Evolutionary conservation across 139 green algal genomes (phyloP), one percentile per base, ranked within the genome.

Genomic region (Micractinium sp.): DNA sequence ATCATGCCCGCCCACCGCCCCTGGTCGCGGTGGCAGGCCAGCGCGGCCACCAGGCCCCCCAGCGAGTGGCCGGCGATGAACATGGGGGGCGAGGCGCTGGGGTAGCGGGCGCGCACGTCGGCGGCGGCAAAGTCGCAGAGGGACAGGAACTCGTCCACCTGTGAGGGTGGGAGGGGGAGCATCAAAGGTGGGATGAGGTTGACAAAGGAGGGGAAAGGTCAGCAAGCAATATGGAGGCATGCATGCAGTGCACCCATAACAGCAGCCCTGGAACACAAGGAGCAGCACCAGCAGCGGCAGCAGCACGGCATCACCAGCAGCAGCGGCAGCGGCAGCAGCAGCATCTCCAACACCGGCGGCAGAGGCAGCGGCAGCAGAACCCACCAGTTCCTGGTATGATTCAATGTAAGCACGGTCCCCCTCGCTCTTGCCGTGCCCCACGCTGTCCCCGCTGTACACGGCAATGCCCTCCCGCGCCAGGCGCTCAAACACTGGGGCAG

Each of bases 11-110:
- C 81, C 92, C 94, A 95, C 29, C 61, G 56, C 3, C 31, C 33
- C 82, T 94, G 93, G 33, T 93, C 87, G 19, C 85, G 87, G 73
- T 95, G 90, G 56, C 78, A 88, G 33, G 35, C 47, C 67, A 90
- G 56, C 18, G 84, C 71, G 14, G 91, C 92, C 14, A 97, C 92
- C 25, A 98, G 89, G 25, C 93, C 95, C n/a, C 95, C 95, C 89
- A 97, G 91, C 83, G 88, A 94, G 79, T 96, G 92, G 2, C 96
- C 96, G 0, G 90, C 95, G 4, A 95, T 63, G 77, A 96, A 94
- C 18, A 88, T 85, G 47, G 87, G 82, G n/a, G 80, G 41, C 41
- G 87, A 1, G 33, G 85, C 73, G 5, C 27, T 22, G 1, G 63
- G 67, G 36, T 33, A 82, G n/a, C 71, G 27, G 12, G 41, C 38